Evolutionary conservation across 441 rosid genomes (phyloP).

Genomic region (Iberis amara): DNA sequence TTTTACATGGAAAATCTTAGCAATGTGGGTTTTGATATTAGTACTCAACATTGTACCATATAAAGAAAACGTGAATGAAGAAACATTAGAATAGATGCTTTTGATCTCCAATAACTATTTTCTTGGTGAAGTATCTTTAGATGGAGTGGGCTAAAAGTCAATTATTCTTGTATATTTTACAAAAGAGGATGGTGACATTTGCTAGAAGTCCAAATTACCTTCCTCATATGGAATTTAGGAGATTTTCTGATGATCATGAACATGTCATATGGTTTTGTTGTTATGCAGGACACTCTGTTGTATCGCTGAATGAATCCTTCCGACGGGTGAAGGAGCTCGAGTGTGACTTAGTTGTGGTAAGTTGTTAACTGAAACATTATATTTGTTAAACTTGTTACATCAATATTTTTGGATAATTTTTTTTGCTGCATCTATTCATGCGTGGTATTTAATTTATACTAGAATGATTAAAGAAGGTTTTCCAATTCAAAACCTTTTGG

Average conservation of each 20-base stretch:
- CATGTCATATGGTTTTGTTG: conserved; percentile 9
- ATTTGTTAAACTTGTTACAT: too few relatives aligned
- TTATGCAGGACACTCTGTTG: conserved; percentile 30
- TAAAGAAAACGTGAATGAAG: not conserved
- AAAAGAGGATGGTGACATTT: not conserved
- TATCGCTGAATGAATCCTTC: conserved; percentile 28
- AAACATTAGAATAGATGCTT: not conserved
- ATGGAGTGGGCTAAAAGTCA: not conserved
- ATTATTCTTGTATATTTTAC: conserved; percentile 2
- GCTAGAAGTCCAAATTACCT: not conserved
- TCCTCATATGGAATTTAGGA: not conserved
- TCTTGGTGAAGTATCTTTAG: not conserved
- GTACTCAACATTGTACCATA: not conserved
- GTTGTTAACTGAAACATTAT: not conserved
- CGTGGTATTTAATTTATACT: too few relatives aligned
- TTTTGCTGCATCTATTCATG: too few relatives aligned
- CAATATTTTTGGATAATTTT: too few relatives aligned
- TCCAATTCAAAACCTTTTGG: too few relatives aligned
- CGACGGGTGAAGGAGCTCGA: conserved; percentile 31
- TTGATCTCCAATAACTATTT: not conserved
- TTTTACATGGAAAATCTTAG: not conserved
- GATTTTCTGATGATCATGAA: not conserved
- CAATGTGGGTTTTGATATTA: not conserved
- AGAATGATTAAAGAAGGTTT: too few relatives aligned
- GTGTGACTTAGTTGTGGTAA: conserved; percentile 34